Base-by-base conservation (phyloP, 371 early-diverging fungal genomes). In the Circinella umbellata region DNA sequence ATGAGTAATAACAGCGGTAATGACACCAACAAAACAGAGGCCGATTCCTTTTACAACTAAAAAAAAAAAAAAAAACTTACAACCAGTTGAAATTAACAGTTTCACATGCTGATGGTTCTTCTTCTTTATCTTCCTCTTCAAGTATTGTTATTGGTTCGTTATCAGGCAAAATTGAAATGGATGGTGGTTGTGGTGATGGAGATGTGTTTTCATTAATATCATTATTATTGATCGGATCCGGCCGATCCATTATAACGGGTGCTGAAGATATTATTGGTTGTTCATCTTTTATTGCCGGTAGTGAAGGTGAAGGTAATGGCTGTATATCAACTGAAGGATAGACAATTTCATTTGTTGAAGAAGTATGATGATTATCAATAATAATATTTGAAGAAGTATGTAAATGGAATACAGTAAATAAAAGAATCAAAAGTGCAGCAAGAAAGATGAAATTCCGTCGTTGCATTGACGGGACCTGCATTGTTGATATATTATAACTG, bases 31-130 rank as follows among this genome's bases (percentile, higher is more conserved):
- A n/a, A n/a, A n/a, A n/a, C n/a, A n/a, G n/a, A n/a, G n/a, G n/a
- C n/a, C n/a, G n/a, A 39, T 39, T 39, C 39, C 39, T 6, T 39
- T 10, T 10, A 39, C 10, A 10, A 39, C 39, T 10, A n/a, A 39
- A 6, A 10, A 39, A 6, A 5, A 65, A 15, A 37, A 27, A 15
- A 18, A 8, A 39, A 15, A 67, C 73, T 67, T 76, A 77, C 80
- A 80, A 68, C 77, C 77, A 80, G 9, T 15, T 57, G 59, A 77
- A 70, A 60, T 80, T 70, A 14, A 72, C 80, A 35, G 67, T 55
- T 61, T 75, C 71, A 38, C 80, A 80, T 6, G 71, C 51, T 14
- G 74, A 27, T 39, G 62, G 48, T 9, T 61, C 34, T 11, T 20
- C 17, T 36, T 4, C 2, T 18, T n/a, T 34, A 5, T 11, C 54